Percentiles rank a stretch among this genome's conserved stretches.
These are phyloP conservation scores for Polygonum maritimum DNA, from an alignment of 148 eudicot species.

Conservation along the genomic window DNA sequence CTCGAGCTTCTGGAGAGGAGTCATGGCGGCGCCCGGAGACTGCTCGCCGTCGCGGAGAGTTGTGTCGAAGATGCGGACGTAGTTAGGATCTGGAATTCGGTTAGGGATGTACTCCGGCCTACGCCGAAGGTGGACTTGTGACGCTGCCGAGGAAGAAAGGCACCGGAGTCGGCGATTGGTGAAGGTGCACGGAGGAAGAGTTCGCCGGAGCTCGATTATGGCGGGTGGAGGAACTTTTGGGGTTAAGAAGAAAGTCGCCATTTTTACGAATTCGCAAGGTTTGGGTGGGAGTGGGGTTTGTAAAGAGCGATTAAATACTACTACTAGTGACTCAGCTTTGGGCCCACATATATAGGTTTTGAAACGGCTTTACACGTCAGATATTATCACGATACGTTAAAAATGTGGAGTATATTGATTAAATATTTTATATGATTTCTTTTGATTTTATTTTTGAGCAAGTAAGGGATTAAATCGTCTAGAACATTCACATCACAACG, in stretches of 20 bases:
- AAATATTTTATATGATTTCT: background rate
- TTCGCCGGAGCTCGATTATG: background rate
- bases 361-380: background rate
- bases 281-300: background rate
- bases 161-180: background rate
- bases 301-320: no score
- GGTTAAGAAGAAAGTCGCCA: constrained; percentile 6
- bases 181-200: background rate
- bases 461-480: no score
- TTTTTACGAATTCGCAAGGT: background rate
- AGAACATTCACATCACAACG: no score
- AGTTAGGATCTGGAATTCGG: constrained; percentile 60
- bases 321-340: no score
- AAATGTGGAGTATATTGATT: background rate
- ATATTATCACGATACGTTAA: background rate
- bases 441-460: no score
- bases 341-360: no score
- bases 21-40: constrained; percentile 94
- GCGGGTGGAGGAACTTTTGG: background rate
- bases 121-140: background rate
- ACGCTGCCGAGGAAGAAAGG: background rate
- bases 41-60: constrained; percentile 96
- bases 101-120: constrained; percentile 64
- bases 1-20: constrained; percentile 71
- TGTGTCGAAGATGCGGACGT: constrained; percentile 81